Evolutionary conservation across 2,329 filamentous ascomycete genomes (phyloP), one percentile per base, ranked within the genome.

Genomic region (Aureobasidium melanogenum): DNA sequence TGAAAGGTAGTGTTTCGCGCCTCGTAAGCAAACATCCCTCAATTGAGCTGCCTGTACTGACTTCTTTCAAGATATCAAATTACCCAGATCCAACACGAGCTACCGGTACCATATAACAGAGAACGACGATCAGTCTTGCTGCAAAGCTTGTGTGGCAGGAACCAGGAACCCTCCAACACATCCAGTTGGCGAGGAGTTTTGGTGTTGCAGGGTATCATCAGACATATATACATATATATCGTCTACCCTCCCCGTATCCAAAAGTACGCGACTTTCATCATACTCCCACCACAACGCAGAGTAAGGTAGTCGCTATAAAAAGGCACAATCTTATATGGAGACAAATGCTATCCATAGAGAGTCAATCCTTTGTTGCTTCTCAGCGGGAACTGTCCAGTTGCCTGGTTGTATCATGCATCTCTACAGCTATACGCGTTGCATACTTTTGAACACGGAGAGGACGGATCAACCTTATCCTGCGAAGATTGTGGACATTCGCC

Each of bases 1-100:
- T 80, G 70, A 77, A 41, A 19, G 10, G 51, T n/a, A 15, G 51
- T 41, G 1, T 14, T 15, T 1, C 3, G 3, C 2, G 12, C 19
- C 26, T 10, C 2, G 10, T 8, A 1, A 10, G 32, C 10, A 17
- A 12, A 22, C 1, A 7, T 5, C 6, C 32, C 5, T 39, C n/a
- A 8, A 28, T 15, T 22, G 1, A 15, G 14, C 32, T 14, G 14
- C 7, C 4, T 10, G 24, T 54, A 39, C n/a, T 54, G 14, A 54
- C 50, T 26, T 28, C 2, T 32, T 7, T 19, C 28, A 48, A 22
- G 46, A 10, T 32, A 19, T 48, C 8, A 12, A 10, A 19, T 32
- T 19, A 32, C 28, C 8, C 12, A 6, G 19, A n/a, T 12, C 0
- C 24, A 28, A 17, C 44, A 30, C 26, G 4, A 9, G 26, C 32